A percentile compares a stretch with the other conserved stretches of the same genome.
Conservation (phyloP, 352 stramenopile species). For the Saprolegnia parasitica region DNA sequence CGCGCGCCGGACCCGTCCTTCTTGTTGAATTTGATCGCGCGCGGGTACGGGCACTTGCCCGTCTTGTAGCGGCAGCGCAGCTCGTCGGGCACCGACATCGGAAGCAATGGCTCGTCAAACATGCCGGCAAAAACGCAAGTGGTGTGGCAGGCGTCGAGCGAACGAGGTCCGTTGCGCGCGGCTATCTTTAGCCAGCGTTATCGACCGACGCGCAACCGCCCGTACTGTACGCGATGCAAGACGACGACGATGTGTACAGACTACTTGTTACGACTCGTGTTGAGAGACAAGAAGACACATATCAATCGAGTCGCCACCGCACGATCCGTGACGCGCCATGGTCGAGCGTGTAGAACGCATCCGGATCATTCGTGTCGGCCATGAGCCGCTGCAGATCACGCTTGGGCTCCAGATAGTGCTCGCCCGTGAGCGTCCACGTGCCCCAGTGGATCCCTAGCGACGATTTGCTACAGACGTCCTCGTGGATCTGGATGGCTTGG, state of each 20-base stretch:
- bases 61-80: constrained; percentile 73
- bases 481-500: constrained; percentile 54
- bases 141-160: not conserved
- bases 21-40: constrained; percentile 64
- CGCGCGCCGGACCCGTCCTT: constrained; percentile 38
- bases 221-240: not conserved
- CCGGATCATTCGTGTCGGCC: not conserved
- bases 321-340: not conserved
- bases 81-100: constrained; percentile 2
- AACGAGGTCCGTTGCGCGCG: not conserved
- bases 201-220: not conserved
- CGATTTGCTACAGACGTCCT: constrained; percentile 36
- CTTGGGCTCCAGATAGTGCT: constrained; percentile 27
- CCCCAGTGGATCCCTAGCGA: constrained; percentile 63
- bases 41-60: constrained; percentile 57
- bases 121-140: not conserved
- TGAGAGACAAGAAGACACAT: not conserved
- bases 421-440: constrained; percentile 33
- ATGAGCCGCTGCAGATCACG: constrained; percentile 1
- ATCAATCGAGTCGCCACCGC: not conserved
- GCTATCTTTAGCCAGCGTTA: not conserved
- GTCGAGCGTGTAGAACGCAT: constrained; percentile 6
- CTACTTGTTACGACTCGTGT: not conserved
- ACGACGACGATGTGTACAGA: too few species aligned
- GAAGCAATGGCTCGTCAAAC: not conserved